A percentile compares a stretch with the other conserved stretches of the same genome.
Evolutionary conservation across 2,329 filamentous ascomycete species (phyloP).

Genomic region (Trichoderma sp.): DNA sequence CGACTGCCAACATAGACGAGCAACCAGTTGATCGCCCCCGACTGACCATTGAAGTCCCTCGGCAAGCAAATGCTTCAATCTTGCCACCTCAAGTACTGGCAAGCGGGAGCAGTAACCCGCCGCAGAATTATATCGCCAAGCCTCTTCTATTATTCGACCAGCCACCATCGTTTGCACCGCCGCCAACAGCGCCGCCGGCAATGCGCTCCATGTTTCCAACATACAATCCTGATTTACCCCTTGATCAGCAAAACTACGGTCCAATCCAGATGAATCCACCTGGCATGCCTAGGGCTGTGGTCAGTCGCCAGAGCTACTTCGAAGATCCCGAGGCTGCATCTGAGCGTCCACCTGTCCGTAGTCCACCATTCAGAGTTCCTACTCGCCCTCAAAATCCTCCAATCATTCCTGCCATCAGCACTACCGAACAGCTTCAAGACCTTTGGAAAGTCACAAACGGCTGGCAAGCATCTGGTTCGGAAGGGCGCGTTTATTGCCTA

Average conservation of each 20-base stretch:
- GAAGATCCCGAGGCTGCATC: conserved; percentile 30
- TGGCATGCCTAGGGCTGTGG: conserved; percentile 63
- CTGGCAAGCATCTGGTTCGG: conserved; percentile 62
- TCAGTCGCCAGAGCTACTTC: conserved; percentile 65
- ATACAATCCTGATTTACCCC: conserved; percentile 67
- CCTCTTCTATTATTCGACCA: conserved; percentile 45
- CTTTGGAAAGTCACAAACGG: conserved; percentile 72
- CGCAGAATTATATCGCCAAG: conserved; percentile 60
- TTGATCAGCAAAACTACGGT: conserved; percentile 70
- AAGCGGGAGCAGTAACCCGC: conserved; percentile 51
- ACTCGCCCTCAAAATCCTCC: conserved; percentile 44
- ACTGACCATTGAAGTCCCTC: conserved; percentile 46
- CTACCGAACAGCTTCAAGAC: conserved; percentile 62
- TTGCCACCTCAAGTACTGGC: conserved; percentile 54
- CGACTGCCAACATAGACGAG: conserved; percentile 14
- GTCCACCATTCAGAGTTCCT: conserved; percentile 34
- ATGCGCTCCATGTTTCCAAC: conserved; percentile 75
- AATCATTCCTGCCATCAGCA: conserved; percentile 52
- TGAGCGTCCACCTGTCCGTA: conserved; percentile 27
- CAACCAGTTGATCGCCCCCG: conserved; percentile 33
- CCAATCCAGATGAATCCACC: conserved; percentile 66
- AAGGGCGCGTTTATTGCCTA: conserved; percentile 62
- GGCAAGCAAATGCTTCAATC: conserved; percentile 53
- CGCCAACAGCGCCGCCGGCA: conserved; percentile 41
- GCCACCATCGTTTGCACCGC: conserved; percentile 34